Base-by-base conservation (phyloP, 441 rosid species). In the Aleurites moluccanus region DNA sequence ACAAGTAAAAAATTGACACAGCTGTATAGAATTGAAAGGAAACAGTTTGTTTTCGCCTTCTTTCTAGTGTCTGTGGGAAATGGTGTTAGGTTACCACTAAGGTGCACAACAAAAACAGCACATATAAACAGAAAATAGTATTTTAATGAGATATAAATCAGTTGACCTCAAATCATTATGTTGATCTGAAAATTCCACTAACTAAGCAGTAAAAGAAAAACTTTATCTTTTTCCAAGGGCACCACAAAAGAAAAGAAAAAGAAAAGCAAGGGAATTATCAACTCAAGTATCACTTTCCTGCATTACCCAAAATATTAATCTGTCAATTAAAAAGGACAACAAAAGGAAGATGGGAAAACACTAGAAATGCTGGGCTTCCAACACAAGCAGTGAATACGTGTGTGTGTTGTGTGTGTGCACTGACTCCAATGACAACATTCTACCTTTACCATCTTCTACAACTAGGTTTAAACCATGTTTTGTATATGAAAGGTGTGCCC, bases 91-190 rank as follows among this genome's bases (percentile, higher is more conserved):
- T 70, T 40, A 23, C 74, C 6, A 2, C 49, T 40, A 25, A 21
- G 56, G 57, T 67, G 13, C 71, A 20, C 2, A 9, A 67, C 38
- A 67, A 42, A 67, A 44, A n/a, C 47, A 64, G 49, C 27, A 62
- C 45, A 35, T 35, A 38, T 6, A 11, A 38, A 47, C 18, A 40
- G 10, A n/a, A 21, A 8, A 2, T 50, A 64, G 27, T 21, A 64
- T 13, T 8, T 38, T 30, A 33, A 33, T 33, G 44, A 62, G 23
- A 62, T 16, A 30, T 9, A 2, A 56, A 21, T 33, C 42, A 62
- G 42, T 16, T 33, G 44, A 35, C 44, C 3, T 20, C 35, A 13
- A 13, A 10, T 57, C 27, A 25, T 3, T 3, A n/a, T 21, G 57
- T 10, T n/a, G 28, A 56, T 56, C 20, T 10, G 28, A 56, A 0